Conservation (phyloP, 345 rosid species). For the Salix udensis region DNA sequence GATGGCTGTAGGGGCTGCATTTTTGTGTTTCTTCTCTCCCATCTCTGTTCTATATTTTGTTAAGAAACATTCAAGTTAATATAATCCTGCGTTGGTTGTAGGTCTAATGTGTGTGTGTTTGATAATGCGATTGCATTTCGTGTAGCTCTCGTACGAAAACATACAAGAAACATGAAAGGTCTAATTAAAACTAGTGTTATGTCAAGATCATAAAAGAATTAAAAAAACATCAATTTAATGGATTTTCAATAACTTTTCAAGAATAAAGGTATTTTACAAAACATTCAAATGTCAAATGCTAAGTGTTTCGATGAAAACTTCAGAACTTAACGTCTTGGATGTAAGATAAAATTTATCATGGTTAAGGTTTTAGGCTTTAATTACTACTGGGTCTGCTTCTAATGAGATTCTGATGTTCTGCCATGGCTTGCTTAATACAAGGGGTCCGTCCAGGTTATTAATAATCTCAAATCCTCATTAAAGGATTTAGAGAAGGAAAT, state of each 20-base stretch:
- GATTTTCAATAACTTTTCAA: no score
- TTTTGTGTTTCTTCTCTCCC: neutral
- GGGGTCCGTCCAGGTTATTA: neutral
- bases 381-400: neutral
- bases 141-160: no score
- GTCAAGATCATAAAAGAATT: no score
- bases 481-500: neutral
- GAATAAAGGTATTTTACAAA: no score
- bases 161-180: no score
- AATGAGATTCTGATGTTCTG: neutral
- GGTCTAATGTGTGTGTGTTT: neutral
- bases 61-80: neutral
- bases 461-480: neutral
- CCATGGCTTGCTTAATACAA: neutral
- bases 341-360: neutral
- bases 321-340: neutral
- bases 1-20: neutral
- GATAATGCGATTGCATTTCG: no score
- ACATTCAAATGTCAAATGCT: no score
- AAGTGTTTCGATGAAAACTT: neutral
- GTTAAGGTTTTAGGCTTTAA: neutral
- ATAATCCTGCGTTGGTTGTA: neutral
- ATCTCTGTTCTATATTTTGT: neutral
- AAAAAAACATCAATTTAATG: no score
- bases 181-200: no score